Percentiles rank a stretch among this genome's conserved stretches.
These are phyloP conservation scores for Haematococcus lacustris DNA, from an alignment of 139 green algal genomes.

Conservation along the genomic window DNA sequence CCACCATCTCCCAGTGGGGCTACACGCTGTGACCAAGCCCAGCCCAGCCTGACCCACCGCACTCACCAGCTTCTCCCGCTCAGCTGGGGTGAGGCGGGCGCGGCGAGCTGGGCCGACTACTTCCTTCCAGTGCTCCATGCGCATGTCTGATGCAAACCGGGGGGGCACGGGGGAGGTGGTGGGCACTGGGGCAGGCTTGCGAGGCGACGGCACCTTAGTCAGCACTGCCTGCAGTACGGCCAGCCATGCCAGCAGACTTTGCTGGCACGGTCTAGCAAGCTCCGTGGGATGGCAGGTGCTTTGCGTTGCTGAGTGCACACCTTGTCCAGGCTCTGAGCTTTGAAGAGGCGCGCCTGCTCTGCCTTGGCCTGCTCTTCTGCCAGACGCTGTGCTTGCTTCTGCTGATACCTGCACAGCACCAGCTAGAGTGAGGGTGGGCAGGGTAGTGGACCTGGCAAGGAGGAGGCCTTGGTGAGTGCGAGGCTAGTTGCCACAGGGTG, in stretches of 20 bases:
- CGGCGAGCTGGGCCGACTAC: slow-evolving; percentile 22
- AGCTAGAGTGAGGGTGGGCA: background rate
- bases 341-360: slow-evolving; percentile 19
- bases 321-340: slow-evolving; percentile 12
- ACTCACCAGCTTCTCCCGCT: slow-evolving; percentile 24
- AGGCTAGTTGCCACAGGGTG: background rate
- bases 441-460: too few species aligned
- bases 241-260: too few species aligned
- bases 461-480: background rate
- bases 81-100: slow-evolving; percentile 1
- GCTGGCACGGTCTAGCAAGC: background rate
- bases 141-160: too few species aligned
- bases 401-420: background rate
- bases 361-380: slow-evolving; percentile 9
- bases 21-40: too few species aligned
- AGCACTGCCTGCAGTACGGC: too few species aligned
- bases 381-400: background rate
- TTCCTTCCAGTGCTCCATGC: too few species aligned
- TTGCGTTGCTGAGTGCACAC: background rate
- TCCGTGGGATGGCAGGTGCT: background rate
- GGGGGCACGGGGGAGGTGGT: too few species aligned
- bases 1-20: too few species aligned
- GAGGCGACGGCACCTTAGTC: too few species aligned
- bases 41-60: background rate
- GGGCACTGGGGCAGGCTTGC: too few species aligned